A percentile compares a stretch with the other conserved stretches of the same genome.
Conservation (phyloP, 441 rosid genomes). For the Hypseocharis bilobata region DNA sequence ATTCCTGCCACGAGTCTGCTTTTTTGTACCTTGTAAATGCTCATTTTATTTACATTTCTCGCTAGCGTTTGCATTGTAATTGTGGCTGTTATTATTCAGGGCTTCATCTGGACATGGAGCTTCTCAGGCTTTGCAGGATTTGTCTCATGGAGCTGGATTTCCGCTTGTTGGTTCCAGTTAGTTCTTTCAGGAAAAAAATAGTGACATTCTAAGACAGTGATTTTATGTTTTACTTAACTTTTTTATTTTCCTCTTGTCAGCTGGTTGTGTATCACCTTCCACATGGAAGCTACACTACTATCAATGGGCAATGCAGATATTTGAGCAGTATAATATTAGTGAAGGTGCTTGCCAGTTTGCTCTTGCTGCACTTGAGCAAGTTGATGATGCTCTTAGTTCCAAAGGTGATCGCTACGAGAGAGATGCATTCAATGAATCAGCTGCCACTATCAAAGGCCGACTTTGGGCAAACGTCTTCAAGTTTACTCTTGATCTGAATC, state of each 20-base stretch:
- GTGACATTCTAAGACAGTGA: not conserved
- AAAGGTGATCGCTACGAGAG: conserved; percentile 31
- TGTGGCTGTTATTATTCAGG: conserved; percentile 35
- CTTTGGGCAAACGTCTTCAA: conserved; percentile 95
- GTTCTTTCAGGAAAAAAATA: conserved; percentile 25
- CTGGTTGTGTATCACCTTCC: conserved; percentile 45
- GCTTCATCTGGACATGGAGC: conserved; percentile 89
- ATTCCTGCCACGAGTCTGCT: not conserved
- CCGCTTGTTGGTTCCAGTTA: conserved; percentile 52
- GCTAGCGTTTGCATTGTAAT: conserved; percentile 19
- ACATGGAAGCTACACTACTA: conserved; percentile 92
- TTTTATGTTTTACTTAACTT: conserved; percentile 12
- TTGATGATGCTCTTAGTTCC: conserved; percentile 63
- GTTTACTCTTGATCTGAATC: conserved; percentile 80
- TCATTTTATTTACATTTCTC: conserved; percentile 5
- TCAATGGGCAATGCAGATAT: conserved; percentile 96
- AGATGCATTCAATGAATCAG: conserved; percentile 44
- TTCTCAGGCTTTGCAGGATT: conserved; percentile 62
- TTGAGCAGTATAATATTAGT: conserved; percentile 78
- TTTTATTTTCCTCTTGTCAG: conserved; percentile 26
- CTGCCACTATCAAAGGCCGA: conserved; percentile 56
- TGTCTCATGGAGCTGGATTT: conserved; percentile 61
- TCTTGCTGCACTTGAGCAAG: conserved; percentile 97
- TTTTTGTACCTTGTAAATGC: not conserved
- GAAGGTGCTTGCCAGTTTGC: conserved; percentile 97